Evolutionary conservation across 257 asterid species (phyloP), one percentile per base, ranked within the genome.

Genomic region (Agastache rugosa): DNA sequence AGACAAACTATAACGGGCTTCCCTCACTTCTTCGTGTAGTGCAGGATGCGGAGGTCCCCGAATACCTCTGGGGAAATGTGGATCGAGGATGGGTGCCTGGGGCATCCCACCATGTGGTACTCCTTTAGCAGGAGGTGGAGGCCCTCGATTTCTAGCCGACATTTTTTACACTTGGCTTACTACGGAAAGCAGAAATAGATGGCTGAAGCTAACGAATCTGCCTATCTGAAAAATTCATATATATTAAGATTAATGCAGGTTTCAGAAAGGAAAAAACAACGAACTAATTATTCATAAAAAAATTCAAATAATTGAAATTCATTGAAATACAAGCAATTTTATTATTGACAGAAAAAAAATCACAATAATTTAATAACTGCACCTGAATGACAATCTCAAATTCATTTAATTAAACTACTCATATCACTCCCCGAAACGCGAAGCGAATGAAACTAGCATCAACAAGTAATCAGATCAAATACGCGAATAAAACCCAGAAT

Each of bases 61-160:
- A 56, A 65, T 76, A 69, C 88, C 91, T 78, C 92, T 84, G 8
- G 84, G 23, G 60, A 85, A 88, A 29, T 80, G 88, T 42, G 86
- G 79, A 47, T 93, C 97, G 22, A 79, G 93, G 63, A 78, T 45
- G 6, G 72, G 68, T 54, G 85, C 84, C 50, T 85, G 93, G 67
- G 87, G 87, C 51, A 75, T 53, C 66, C 88, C 91, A 39, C 88
- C 90, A 69, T 80, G 96, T 25, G 88, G 82, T 68, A 64, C 83
- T 63, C 96, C 96, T 81, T 86, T 85, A 77, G 84, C 48, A 42
- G 92, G 91, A 73, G 79, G 23, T 0, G 91, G 90, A 79, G 83
- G 91, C 66, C 98, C 98, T 72, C 90, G 89, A 73, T 84, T 90
- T 82, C 97, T 85, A 51, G 93, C 89, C 1, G 97, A 84, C 98